These are phyloP conservation scores for Ophiostoma populinum DNA, from an alignment of 2,329 filamentous ascomycete species.

Conservation along the genomic window DNA sequence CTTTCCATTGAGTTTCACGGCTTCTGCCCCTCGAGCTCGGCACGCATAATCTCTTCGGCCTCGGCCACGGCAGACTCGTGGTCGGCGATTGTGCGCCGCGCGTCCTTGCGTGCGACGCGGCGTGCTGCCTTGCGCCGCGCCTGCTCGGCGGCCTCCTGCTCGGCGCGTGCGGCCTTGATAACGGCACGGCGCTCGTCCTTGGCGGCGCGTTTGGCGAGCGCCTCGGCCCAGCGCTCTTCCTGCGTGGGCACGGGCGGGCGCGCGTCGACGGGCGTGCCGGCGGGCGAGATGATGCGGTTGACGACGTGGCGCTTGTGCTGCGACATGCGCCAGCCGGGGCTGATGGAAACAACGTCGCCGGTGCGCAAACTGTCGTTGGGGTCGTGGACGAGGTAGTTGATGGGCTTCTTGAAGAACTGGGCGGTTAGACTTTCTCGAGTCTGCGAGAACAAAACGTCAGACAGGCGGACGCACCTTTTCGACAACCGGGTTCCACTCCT, in stretches of 20 bases:
- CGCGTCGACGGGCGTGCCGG: slow-evolving; percentile 42
- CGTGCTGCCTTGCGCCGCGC: too few relatives aligned
- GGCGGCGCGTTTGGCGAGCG: slow-evolving; percentile 33
- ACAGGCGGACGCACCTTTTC: slow-evolving; percentile 42
- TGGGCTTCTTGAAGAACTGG: slow-evolving; percentile 46
- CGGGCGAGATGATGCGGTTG: slow-evolving; percentile 54
- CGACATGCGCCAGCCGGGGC: slow-evolving; percentile 45
- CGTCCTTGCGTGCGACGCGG: too few relatives aligned
- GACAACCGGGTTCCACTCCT: slow-evolving; percentile 55
- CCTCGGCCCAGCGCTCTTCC: slow-evolving; percentile 39
- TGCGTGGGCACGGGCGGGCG: slow-evolving; percentile 48
- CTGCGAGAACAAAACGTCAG: too few relatives aligned
- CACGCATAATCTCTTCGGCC: slow-evolving; percentile 4
- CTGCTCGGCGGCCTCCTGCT: background rate
- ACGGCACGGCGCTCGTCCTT: slow-evolving; percentile 38
- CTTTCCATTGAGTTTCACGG: background rate
- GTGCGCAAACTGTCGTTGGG: slow-evolving; percentile 54
- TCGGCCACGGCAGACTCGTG: background rate
- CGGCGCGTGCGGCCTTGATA: slow-evolving; percentile 13
- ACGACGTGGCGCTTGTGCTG: slow-evolving; percentile 58
- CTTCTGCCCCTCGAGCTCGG: slow-evolving; percentile 1
- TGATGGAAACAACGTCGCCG: slow-evolving; percentile 60
- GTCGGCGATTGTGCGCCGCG: slow-evolving; percentile 5
- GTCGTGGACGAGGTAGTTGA: slow-evolving; percentile 59
- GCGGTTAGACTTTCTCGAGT: too few relatives aligned